Conservation (phyloP, 2,329 filamentous ascomycete genomes). For the Nakataea oryzae region DNA sequence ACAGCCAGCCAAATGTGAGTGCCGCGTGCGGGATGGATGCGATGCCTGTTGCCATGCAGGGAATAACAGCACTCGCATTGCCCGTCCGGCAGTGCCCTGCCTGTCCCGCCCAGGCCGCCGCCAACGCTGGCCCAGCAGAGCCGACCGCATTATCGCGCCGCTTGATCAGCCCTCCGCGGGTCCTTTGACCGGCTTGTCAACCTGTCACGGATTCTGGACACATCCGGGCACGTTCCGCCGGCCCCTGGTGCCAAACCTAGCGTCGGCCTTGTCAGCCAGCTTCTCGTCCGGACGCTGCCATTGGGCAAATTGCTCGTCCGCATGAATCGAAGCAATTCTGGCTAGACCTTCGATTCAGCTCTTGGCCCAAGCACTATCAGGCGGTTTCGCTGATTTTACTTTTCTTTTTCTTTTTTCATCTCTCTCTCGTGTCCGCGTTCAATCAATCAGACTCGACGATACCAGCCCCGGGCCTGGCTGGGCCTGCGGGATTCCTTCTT, state of each 20-base stretch:
- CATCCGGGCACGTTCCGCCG: not conserved
- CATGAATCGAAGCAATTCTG: not conserved
- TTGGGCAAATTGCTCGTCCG: not conserved
- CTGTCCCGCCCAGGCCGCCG: not conserved
- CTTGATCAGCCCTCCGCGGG: not conserved
- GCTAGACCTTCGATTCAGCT: not conserved
- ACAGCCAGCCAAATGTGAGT: not conserved
- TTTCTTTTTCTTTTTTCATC: too few species aligned
- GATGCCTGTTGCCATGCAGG: not conserved
- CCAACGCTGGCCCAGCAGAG: not conserved
- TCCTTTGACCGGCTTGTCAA: not conserved
- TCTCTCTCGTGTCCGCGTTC: too few species aligned
- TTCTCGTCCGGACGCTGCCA: not conserved
- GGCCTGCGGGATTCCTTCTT: not conserved
- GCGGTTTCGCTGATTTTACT: not conserved
- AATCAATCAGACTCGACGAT: not conserved
- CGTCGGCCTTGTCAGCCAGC: not conserved
- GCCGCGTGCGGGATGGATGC: not conserved
- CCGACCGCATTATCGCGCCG: not conserved
- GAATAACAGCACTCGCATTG: not conserved
- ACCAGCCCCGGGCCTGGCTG: not conserved
- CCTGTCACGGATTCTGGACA: not conserved
- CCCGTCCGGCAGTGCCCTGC: not conserved
- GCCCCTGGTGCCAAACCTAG: not conserved
- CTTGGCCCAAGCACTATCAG: not conserved